These are phyloP conservation scores for Verticillium albo-atrum DNA, from an alignment of 2,329 filamentous ascomycete genomes.

Conservation along the genomic window DNA sequence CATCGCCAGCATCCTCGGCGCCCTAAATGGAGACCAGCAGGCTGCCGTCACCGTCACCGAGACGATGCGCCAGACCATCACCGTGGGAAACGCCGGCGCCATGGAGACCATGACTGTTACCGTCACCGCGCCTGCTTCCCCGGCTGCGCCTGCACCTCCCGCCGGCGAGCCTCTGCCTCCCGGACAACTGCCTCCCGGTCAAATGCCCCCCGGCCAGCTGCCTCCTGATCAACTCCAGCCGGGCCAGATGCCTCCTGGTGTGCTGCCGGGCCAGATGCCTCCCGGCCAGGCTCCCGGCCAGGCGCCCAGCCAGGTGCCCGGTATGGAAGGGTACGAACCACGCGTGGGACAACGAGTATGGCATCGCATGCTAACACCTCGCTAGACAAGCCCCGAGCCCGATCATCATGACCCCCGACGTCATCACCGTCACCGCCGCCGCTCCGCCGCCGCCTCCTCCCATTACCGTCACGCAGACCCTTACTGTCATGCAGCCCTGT, in stretches of 20 bases:
- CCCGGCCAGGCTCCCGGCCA: background rate
- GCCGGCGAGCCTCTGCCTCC: background rate
- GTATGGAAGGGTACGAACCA: background rate
- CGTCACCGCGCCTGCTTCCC: constrained; percentile 24
- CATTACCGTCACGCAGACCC: constrained; percentile 21
- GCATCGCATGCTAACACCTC: background rate
- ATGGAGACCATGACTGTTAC: constrained; percentile 24
- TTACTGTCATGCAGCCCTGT: constrained; percentile 13
- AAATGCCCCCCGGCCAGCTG: background rate
- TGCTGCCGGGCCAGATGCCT: background rate
- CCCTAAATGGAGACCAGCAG: constrained; percentile 11
- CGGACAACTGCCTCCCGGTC: background rate
- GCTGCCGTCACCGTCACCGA: constrained; percentile 22
- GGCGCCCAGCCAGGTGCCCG: background rate
- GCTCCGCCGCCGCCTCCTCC: constrained; percentile 3
- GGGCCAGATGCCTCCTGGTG: background rate
- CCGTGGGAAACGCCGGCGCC: constrained; percentile 16
- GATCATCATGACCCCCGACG: background rate
- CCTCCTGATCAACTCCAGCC: background rate
- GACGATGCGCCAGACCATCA: constrained; percentile 28
- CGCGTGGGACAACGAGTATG: background rate
- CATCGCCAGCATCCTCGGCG: constrained; percentile 8
- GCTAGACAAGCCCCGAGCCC: background rate
- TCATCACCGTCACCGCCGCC: background rate
- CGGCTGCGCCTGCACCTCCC: background rate